Evolutionary conservation across 805 yeast species (phyloP).

Genomic region (Schwanniomyces sp.): DNA sequence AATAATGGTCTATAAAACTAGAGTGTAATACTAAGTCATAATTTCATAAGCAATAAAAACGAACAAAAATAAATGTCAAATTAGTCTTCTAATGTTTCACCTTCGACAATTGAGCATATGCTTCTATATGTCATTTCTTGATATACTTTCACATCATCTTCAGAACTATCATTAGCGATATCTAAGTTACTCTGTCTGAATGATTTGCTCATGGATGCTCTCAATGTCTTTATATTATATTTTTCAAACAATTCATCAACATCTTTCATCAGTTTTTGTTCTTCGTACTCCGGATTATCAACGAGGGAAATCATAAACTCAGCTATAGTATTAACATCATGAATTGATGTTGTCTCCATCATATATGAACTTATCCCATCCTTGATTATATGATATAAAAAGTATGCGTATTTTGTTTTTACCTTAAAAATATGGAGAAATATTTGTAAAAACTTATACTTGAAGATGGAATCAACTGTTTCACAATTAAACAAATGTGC

Average conservation of each 20-base stretch:
- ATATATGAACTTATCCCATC: slow-evolving; percentile 24
- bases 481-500: slow-evolving; percentile 29
- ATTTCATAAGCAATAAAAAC: neutral
- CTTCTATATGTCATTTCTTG: slow-evolving; percentile 38
- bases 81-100: slow-evolving; percentile 31
- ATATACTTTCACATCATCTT: slow-evolving; percentile 17
- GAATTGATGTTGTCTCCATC: slow-evolving; percentile 25
- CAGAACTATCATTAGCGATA: slow-evolving; percentile 8
- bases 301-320: slow-evolving; percentile 22
- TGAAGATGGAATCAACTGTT: slow-evolving; percentile 27
- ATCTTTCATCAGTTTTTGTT: slow-evolving; percentile 9
- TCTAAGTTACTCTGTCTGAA: neutral
- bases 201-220: slow-evolving; percentile 1
- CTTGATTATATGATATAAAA: slow-evolving; percentile 31
- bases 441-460: slow-evolving; percentile 26
- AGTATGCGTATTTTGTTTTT: slow-evolving; percentile 19
- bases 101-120: slow-evolving; percentile 37
- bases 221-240: slow-evolving; percentile 11
- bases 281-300: slow-evolving; percentile 14
- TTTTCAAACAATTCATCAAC: slow-evolving; percentile 17
- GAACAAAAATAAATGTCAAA: neutral
- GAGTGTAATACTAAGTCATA: neutral
- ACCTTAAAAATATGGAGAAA: slow-evolving; percentile 24
- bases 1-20: neutral
- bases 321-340: slow-evolving; percentile 25